phyloP scores from a whole-genome alignment of 305 asterid species.

The Fraxinus latifolia region DNA sequence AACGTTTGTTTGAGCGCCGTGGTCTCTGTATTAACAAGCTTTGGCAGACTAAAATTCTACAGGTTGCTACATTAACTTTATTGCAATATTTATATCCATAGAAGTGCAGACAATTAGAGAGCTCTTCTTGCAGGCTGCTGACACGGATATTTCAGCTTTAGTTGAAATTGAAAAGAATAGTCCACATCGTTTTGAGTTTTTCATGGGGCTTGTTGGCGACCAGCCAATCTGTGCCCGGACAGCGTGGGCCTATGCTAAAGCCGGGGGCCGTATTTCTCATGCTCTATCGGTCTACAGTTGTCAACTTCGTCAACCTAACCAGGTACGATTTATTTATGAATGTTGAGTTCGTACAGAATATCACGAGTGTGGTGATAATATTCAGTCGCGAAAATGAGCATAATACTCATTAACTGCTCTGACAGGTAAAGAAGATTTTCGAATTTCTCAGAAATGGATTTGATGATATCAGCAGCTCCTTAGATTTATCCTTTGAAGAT shows the following conservation, averaged over 20 bases:
- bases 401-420: slow-evolving; percentile 35
- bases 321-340: slow-evolving; percentile 38
- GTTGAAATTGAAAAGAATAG: slow-evolving; percentile 97
- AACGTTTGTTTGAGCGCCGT: slow-evolving; percentile 96
- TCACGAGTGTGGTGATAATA: background rate
- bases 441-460: slow-evolving; percentile 89
- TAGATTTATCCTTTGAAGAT: slow-evolving; percentile 89
- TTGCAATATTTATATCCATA: slow-evolving; percentile 19
- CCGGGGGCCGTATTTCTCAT: slow-evolving; percentile 96
- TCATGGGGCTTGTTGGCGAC: slow-evolving; percentile 97
- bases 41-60: slow-evolving; percentile 99
- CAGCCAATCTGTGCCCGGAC: slow-evolving; percentile 98
- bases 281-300: slow-evolving; percentile 95
- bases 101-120: slow-evolving; percentile 22
- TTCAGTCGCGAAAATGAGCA: slow-evolving; percentile 18
- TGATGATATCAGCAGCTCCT: slow-evolving; percentile 82
- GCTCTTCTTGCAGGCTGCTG: slow-evolving; percentile 80
- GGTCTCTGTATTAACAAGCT: slow-evolving; percentile 87
- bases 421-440: slow-evolving; percentile 85
- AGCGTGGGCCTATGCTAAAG: slow-evolving; percentile 97
- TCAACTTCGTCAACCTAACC: slow-evolving; percentile 86
- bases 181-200: slow-evolving; percentile 96
- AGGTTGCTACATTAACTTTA: slow-evolving; percentile 46
- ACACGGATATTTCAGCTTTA: slow-evolving; percentile 95
- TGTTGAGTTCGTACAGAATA: background rate